A percentile compares a stretch with the other conserved stretches of the same genome.
Evolutionary conservation across 192 early-diverging fungal genomes (phyloP).

Genomic region (Podila horticola): DNA sequence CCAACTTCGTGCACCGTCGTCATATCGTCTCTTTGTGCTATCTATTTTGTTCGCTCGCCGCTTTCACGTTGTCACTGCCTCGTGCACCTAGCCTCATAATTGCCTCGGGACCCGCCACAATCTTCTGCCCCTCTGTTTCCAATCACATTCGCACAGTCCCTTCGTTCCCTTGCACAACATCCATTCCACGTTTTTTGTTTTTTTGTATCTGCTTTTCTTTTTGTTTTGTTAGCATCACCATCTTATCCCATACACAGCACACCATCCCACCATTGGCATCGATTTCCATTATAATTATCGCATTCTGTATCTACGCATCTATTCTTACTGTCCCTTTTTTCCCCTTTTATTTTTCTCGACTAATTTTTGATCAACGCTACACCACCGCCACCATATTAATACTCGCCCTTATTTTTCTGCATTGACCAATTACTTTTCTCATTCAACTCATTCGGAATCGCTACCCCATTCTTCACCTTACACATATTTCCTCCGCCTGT

Average conservation of each 20-base stretch:
- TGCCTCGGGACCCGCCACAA: neutral
- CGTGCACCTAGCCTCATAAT: too few species aligned
- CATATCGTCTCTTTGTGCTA: too few species aligned
- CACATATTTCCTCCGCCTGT: neutral
- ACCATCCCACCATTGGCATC: too few species aligned
- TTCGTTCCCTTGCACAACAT: neutral
- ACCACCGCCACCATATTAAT: neutral
- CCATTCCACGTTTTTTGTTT: neutral
- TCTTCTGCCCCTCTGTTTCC: neutral
- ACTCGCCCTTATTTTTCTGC: neutral
- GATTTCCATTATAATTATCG: too few species aligned
- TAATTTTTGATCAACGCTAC: neutral
- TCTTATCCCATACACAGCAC: neutral
- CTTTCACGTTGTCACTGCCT: too few species aligned
- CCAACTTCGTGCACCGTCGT: too few species aligned
- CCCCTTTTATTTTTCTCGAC: neutral
- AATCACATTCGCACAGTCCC: neutral
- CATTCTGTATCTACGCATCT: too few species aligned
- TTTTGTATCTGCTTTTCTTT: neutral
- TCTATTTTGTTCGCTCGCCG: too few species aligned
- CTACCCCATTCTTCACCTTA: neutral
- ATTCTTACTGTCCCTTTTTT: neutral
- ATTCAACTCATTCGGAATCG: neutral
- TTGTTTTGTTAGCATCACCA: slow-evolving; percentile 1
- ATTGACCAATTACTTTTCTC: too few species aligned